These are phyloP conservation scores for Sporothrix sp. DNA, from an alignment of 2,329 filamentous ascomycete genomes.

Conservation along the genomic window DNA sequence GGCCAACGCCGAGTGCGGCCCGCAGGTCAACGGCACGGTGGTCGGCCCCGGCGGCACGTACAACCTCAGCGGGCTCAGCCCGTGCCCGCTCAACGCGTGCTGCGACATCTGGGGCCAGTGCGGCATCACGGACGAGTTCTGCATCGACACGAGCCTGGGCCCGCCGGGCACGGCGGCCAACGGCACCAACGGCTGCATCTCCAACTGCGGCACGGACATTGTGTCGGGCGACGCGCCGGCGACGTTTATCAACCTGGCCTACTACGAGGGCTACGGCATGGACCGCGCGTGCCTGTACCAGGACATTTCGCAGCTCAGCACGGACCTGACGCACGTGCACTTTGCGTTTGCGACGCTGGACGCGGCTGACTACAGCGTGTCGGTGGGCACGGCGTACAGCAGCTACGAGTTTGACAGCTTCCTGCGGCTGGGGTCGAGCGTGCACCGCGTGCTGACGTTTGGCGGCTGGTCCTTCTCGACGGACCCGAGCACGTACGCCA, in stretches of 20 bases:
- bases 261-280: conserved; percentile 28
- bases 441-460: conserved; percentile 32
- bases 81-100: conserved; percentile 24
- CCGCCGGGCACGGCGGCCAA: conserved; percentile 25
- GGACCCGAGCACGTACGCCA: conserved; percentile 25
- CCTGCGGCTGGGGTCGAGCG: conserved; percentile 20
- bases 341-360: conserved; percentile 25
- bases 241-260: conserved; percentile 21
- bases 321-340: conserved; percentile 23
- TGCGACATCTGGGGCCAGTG: conserved; percentile 35
- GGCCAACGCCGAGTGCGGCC: conserved; percentile 27
- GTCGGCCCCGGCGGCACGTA: conserved; percentile 17
- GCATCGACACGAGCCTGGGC: conserved; percentile 19
- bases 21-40: conserved; percentile 23
- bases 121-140: conserved; percentile 35
- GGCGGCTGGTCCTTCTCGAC: conserved; percentile 38
- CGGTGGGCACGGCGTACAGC: conserved; percentile 12
- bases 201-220: conserved; percentile 31
- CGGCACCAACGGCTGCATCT: conserved; percentile 29
- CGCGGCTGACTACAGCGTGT: conserved; percentile 18
- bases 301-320: conserved; percentile 19
- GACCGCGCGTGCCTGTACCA: conserved; percentile 25
- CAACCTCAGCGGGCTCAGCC: conserved; percentile 21
- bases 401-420: conserved; percentile 25
- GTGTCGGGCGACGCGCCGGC: conserved; percentile 12